Conservation (phyloP, 805 yeast genomes). For the Myxozyma geophila region DNA sequence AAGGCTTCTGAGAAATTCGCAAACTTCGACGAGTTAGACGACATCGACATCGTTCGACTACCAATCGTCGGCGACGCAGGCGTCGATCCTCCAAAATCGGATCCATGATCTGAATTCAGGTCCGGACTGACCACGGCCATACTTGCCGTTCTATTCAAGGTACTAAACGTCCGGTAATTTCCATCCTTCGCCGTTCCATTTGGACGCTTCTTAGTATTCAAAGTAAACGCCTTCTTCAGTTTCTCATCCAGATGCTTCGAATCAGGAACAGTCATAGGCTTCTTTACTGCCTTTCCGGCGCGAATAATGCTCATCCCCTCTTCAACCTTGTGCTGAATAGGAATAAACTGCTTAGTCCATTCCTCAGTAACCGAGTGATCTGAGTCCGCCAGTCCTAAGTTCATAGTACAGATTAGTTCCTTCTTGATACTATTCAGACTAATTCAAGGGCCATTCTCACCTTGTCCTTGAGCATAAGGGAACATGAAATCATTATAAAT, state of each 20-base stretch:
- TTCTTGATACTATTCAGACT: too few relatives aligned
- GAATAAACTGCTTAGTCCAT: constrained; percentile 42
- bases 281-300: constrained; percentile 41
- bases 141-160: constrained; percentile 15
- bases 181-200: constrained; percentile 33
- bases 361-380: constrained; percentile 37
- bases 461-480: constrained; percentile 40
- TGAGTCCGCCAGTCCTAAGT: constrained; percentile 13
- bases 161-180: constrained; percentile 23
- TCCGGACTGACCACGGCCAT: constrained; percentile 19
- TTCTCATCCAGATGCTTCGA: constrained; percentile 29
- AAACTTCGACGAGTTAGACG: constrained; percentile 10
- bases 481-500: constrained; percentile 35
- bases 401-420: not conserved
- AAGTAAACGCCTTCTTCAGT: constrained; percentile 42
- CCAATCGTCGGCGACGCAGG: constrained; percentile 10
- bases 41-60: constrained; percentile 16
- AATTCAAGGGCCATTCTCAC: constrained; percentile 10
- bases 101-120: constrained; percentile 17
- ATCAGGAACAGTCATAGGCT: constrained; percentile 40
- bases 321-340: constrained; percentile 40
- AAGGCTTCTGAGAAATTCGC: constrained; percentile 15
- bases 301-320: constrained; percentile 39
- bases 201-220: constrained; percentile 44
- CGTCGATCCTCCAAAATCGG: constrained; percentile 13